Conservation (phyloP, 208 protist genomes). For the Crithidia bombi region DNA sequence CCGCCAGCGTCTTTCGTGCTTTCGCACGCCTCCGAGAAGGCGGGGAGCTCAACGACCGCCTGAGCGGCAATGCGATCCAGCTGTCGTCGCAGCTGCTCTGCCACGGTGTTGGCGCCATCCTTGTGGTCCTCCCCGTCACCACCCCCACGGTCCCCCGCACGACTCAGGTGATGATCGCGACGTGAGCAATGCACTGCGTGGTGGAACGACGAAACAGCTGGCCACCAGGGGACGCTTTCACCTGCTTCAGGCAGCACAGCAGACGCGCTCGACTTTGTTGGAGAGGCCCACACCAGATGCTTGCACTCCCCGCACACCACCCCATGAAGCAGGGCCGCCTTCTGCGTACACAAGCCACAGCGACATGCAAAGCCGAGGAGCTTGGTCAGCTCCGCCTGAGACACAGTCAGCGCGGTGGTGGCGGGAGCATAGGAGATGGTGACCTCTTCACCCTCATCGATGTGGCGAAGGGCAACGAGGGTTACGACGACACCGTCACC, state of each 20-base stretch:
- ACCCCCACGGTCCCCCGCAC: not conserved
- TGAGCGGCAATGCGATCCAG: slow-evolving; percentile 12
- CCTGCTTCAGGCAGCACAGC: not conserved
- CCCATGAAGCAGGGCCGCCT: slow-evolving; percentile 51
- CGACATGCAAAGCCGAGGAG: slow-evolving; percentile 50
- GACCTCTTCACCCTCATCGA: slow-evolving; percentile 70
- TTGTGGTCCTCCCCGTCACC: not conserved
- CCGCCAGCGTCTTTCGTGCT: not conserved
- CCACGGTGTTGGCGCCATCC: not conserved
- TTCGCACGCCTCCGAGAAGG: too few species aligned
- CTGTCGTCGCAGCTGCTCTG: slow-evolving; percentile 7
- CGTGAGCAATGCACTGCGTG: slow-evolving; percentile 17
- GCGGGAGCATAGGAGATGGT: slow-evolving; percentile 70
- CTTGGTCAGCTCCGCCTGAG: slow-evolving; percentile 24
- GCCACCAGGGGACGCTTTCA: not conserved
- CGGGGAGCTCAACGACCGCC: too few species aligned
- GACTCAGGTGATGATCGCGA: too few species aligned
- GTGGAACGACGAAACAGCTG: slow-evolving; percentile 11
- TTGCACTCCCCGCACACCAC: slow-evolving; percentile 55
- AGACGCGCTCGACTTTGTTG: not conserved
- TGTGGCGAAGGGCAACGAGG: slow-evolving; percentile 59
- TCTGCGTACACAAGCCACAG: slow-evolving; percentile 50
- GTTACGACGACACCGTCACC: not conserved
- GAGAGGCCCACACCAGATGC: slow-evolving; percentile 41
- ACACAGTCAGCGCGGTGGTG: slow-evolving; percentile 35